Conservation (phyloP, 2,329 filamentous ascomycete genomes). For the Pseudogymnoascus sp. region DNA sequence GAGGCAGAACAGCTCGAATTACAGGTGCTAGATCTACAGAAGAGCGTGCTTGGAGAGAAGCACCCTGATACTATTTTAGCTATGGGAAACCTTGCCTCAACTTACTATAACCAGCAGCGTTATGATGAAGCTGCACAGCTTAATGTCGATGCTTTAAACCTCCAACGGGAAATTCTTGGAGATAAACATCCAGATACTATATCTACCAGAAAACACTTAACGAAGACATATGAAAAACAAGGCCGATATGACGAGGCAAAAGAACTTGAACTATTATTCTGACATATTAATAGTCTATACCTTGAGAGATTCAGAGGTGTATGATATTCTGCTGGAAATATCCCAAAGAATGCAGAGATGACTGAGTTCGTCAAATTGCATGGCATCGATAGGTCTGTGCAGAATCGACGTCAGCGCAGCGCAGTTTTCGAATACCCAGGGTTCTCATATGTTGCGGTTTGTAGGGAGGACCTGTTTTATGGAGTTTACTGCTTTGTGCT, state of each 20-base stretch:
- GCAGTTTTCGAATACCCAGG: too few species aligned
- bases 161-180: slow-evolving; percentile 12
- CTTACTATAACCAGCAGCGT: too few species aligned
- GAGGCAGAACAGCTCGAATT: slow-evolving; percentile 20
- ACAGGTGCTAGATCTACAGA: slow-evolving; percentile 14
- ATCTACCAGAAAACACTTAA: slow-evolving; percentile 18
- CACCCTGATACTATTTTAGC: slow-evolving; percentile 20
- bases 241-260: slow-evolving; percentile 23
- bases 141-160: neutral
- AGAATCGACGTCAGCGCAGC: too few species aligned
- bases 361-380: neutral
- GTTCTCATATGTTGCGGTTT: too few species aligned
- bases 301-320: too few species aligned
- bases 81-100: slow-evolving; percentile 19
- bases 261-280: slow-evolving; percentile 15
- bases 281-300: too few species aligned
- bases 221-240: slow-evolving; percentile 15
- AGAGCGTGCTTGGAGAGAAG: slow-evolving; percentile 18
- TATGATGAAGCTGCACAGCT: slow-evolving; percentile 9
- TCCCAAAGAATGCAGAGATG: slow-evolving; percentile 3
- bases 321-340: neutral
- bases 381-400: neutral
- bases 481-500: too few species aligned
- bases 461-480: too few species aligned
- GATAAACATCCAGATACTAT: slow-evolving; percentile 22